Base-by-base conservation (phyloP, 202 grass and related monocot species). In the Setaria viridis region DNA sequence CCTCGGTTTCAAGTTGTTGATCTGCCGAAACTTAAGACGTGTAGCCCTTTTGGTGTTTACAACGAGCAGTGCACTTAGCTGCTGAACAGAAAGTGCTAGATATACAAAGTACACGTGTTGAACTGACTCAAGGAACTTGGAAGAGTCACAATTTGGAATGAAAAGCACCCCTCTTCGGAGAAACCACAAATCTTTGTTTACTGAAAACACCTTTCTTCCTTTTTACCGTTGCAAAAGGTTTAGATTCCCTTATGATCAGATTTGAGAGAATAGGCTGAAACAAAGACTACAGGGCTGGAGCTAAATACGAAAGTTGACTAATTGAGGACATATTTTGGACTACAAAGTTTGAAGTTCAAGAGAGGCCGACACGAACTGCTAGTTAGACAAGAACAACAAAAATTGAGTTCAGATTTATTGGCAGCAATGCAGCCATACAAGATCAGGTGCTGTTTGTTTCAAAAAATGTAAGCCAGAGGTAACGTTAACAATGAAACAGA, bases 361-460 rank as follows among this genome's bases (percentile, higher is more conserved):
- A 67, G 46, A 53, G n/a, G 4, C 19, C 13, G 11, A 50, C 16
- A 47, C 4, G 8, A 30, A 56, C 50, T 60, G 34, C 7, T 70
- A 33, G 9, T 72, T 53, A 58, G 43, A 19, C 32, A 53, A 71
- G 54, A 71, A 20, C 16, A 70, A 15, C n/a, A 56, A 46, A 70
- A 67, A 59, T 15, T 12, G 48, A 67, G 77, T 66, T 57, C 78
- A 77, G 43, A 55, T 85, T 85, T 89, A 71, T 77, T 85, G n/a
- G 33, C 21, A 45, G 20, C 0, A 45, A 42, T 41, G 66, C 30
- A 70, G 32, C 20, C 62, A 80, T 60, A 76, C 51, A 76, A 42
- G 42, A 71, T 50, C 43, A 25, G 34, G 34, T 35, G 3, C 34
- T 35, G 1, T 35, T 35, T 35, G 3, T 1, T 35, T 35, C 34